A percentile compares a stretch with the other conserved stretches of the same genome.
Conservation (phyloP, 2,329 filamentous ascomycete species). For the Clarireedia homoeocarpa region DNA sequence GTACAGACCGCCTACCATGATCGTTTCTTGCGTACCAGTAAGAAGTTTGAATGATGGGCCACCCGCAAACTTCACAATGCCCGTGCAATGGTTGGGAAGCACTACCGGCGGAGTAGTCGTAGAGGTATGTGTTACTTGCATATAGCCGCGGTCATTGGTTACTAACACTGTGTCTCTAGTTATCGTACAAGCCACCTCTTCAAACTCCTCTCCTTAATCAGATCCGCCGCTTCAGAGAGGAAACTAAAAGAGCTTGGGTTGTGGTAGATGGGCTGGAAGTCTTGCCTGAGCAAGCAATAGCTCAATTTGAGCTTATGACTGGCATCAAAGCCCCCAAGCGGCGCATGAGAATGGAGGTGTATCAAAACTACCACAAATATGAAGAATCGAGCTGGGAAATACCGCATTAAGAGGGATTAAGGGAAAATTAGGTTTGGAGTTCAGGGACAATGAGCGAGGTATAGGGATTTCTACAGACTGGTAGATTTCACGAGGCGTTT, state of each 20-base stretch:
- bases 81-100: constrained; percentile 61
- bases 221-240: constrained; percentile 39
- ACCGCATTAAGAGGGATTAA: background rate
- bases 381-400: constrained; percentile 9
- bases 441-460: too few species aligned
- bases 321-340: constrained; percentile 62
- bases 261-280: constrained; percentile 69
- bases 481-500: too few species aligned
- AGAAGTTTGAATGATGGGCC: constrained; percentile 56
- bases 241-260: constrained; percentile 58
- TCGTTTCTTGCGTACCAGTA: constrained; percentile 69
- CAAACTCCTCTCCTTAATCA: constrained; percentile 65
- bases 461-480: too few species aligned
- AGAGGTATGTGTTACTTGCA: constrained; percentile 35
- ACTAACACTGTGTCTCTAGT: constrained; percentile 21
- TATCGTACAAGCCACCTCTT: constrained; percentile 61
- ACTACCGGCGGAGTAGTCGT: constrained; percentile 69
- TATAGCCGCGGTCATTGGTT: background rate
- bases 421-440: background rate
- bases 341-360: constrained; percentile 50
- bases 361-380: constrained; percentile 24
- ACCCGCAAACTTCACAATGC: constrained; percentile 63
- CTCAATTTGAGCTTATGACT: constrained; percentile 76
- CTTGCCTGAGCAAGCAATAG: constrained; percentile 70
- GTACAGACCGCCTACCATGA: constrained; percentile 60